Evolutionary conservation across 2,329 filamentous ascomycete species (phyloP).

Genomic region (Exophiala sideris): DNA sequence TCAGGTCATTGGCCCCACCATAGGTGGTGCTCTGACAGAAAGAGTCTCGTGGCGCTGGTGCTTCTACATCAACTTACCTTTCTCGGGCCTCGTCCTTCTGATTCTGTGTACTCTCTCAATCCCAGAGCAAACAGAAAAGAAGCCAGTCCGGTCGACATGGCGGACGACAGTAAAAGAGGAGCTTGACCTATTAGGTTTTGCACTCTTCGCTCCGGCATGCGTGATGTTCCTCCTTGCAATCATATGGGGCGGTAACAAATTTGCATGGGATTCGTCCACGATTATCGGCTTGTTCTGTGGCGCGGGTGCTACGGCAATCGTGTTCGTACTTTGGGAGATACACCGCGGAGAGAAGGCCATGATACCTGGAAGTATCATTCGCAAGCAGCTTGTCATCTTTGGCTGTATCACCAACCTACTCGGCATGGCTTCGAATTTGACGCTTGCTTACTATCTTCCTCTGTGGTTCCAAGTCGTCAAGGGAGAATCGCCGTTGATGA

Average conservation of each 20-base stretch:
- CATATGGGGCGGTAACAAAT: constrained; percentile 20
- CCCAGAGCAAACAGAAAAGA: constrained; percentile 16
- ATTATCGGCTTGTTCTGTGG: constrained; percentile 40
- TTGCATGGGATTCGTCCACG: constrained; percentile 34
- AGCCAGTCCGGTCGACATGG: constrained; percentile 11
- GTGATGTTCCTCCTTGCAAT: constrained; percentile 28
- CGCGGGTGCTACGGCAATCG: constrained; percentile 27
- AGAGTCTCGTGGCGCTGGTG: constrained; percentile 34
- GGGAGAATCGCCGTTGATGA: constrained; percentile 23
- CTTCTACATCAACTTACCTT: constrained; percentile 46
- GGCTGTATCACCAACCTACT: constrained; percentile 22
- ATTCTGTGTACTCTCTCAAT: constrained; percentile 29
- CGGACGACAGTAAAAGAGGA: constrained; percentile 21
- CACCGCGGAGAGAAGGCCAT: constrained; percentile 27
- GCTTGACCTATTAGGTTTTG: constrained; percentile 57
- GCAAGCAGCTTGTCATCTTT: constrained; percentile 22
- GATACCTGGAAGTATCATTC: constrained; percentile 26
- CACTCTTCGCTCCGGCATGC: constrained; percentile 51
- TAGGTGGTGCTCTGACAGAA: constrained; percentile 43
- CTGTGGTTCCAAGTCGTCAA: constrained; percentile 32
- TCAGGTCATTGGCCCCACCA: constrained; percentile 40
- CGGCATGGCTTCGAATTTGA: constrained; percentile 22
- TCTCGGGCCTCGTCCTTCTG: constrained; percentile 38
- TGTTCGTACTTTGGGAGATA: constrained; percentile 33
- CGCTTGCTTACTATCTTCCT: constrained; percentile 30